Evolutionary conservation across 2,329 filamentous ascomycete genomes (phyloP), one percentile per base, ranked within the genome.

Genomic region (Claviceps sp.): DNA sequence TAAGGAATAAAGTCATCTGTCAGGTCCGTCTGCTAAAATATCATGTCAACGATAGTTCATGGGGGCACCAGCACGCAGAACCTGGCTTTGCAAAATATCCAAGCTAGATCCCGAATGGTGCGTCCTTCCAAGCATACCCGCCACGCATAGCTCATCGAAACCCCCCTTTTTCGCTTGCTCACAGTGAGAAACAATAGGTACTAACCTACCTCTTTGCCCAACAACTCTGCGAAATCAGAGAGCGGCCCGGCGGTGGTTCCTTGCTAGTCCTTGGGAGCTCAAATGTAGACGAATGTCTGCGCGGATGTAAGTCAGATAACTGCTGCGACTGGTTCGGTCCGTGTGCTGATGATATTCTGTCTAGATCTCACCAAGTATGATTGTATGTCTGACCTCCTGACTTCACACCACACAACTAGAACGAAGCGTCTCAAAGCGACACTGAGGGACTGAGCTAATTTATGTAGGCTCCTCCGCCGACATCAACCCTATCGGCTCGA

Each of bases 1-100:
- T 4, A 34, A 4, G 30, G 30, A 34, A 3, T 4, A 34, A 34
- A 34, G 3, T 4, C 16, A 47, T 34, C 0, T 48, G 14, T 54
- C 14, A 53, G 57, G 14, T 43, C n/a, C 22, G n/a, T 47, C 5
- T 50, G 11, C 34, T 47, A 38, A 47, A 11, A 42, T 5, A 30
- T 14, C 16, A 11, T 14, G 11, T n/a, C 18, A 13, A 22, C 14
- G 13, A 44, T 30, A 54, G 56, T 79, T 16, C 72, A 84, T 51
- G 82, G 81, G 6, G 81, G 81, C 6, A 69, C 66, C 1, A 60
- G 62, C n/a, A 68, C 77, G 2, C 78, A 83, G 59, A 85, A 85
- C 52, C 65, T 84, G 1, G 79, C 79, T 0, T 65, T 81, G 20
- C 82, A 85, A 58, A 84, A 85, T 60, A 80, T 85, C 49, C 82